Percentiles rank a stretch among this genome's conserved stretches.
Evolutionary conservation across 148 eudicot species (phyloP).

Genomic region (Camellia japonica): DNA sequence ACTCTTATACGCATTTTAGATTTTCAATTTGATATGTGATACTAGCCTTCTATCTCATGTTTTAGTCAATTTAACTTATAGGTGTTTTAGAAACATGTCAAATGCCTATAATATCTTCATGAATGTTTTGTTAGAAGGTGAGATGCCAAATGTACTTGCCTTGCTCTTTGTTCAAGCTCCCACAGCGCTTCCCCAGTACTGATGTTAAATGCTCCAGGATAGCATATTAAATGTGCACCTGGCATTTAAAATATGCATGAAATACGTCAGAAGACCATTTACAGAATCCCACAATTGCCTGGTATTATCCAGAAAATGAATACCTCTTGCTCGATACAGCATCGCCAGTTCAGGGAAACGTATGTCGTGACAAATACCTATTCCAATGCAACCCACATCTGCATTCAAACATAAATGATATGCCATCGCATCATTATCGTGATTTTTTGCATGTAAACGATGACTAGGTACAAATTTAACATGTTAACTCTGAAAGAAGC

Average conservation of each 20-base stretch:
- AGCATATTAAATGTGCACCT: slow-evolving; percentile 68
- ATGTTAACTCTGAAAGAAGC: slow-evolving; percentile 1
- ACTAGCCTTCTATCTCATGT: not conserved
- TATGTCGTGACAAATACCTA: slow-evolving; percentile 62
- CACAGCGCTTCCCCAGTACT: slow-evolving; percentile 56
- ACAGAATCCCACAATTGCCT: not conserved
- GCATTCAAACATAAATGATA: slow-evolving; percentile 8
- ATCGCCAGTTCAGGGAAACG: slow-evolving; percentile 58
- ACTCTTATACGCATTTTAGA: not conserved
- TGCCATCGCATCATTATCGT: not conserved
- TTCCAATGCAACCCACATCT: slow-evolving; percentile 53
- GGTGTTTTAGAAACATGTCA: too few species aligned
- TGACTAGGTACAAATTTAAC: not conserved
- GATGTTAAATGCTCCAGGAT: slow-evolving; percentile 75
- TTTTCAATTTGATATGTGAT: not conserved
- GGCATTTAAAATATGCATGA: not conserved
- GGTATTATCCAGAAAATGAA: not conserved
- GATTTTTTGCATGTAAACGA: not conserved
- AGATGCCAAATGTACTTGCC: slow-evolving; percentile 34
- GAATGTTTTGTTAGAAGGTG: too few species aligned
- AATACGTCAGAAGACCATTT: not conserved
- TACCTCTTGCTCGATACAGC: slow-evolving; percentile 51
- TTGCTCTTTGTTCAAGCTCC: slow-evolving; percentile 71
- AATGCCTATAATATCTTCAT: too few species aligned
- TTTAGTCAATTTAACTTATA: not conserved